Base-by-base conservation (phyloP, 768 basidiomycete genomes). In the Lactarius pseudohatsudake region DNA sequence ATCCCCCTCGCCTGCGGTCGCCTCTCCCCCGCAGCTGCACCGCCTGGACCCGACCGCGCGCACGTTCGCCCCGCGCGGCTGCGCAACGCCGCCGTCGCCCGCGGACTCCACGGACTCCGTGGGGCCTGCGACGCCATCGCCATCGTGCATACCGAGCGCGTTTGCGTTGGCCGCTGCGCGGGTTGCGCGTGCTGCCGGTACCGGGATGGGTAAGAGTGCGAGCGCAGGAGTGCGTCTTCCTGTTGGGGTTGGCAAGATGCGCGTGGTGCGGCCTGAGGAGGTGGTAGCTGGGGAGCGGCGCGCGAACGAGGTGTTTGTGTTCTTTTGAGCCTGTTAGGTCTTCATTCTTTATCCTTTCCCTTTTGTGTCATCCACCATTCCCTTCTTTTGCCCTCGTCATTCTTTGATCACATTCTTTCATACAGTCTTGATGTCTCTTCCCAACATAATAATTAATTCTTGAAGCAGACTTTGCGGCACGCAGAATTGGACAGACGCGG, bases 231-330 rank as follows among this genome's bases (percentile, higher is more conserved):
- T 7, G 57, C 57, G 22, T 11, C 1, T 47, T 10, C 55, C 54
- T 7, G 40, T 63, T 34, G 62, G 55, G 13, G 62, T 64, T 11
- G 62, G 62, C n/a, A 64, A 57, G 62, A 57, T 64, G 62, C 56
- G 56, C 16, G 55, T 64, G 30, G 62, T 64, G 43, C 30, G 22
- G 9, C 55, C 62, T 30, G 34, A 64, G 56, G 63, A 64, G 34
- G 34, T 62, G 36, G 30, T 57, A 16, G 40, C 50, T 36, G 36
- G 43, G 3, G 60, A 56, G 60, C 38, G 56, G 11, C 54, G 57
- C 20, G 56, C 65, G 16, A 60, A 28, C 18, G 54, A 66, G 30
- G 59, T 58, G 3, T 64, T 57, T 43, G 57, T 61, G 10, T 62
- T 66, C 43, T 66, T 66, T 28, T 66, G 55, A 66, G 0, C 2